Evolutionary conservation across 768 basidiomycete genomes (phyloP), one percentile per base, ranked within the genome.

Genomic region (Lactarius quietus): DNA sequence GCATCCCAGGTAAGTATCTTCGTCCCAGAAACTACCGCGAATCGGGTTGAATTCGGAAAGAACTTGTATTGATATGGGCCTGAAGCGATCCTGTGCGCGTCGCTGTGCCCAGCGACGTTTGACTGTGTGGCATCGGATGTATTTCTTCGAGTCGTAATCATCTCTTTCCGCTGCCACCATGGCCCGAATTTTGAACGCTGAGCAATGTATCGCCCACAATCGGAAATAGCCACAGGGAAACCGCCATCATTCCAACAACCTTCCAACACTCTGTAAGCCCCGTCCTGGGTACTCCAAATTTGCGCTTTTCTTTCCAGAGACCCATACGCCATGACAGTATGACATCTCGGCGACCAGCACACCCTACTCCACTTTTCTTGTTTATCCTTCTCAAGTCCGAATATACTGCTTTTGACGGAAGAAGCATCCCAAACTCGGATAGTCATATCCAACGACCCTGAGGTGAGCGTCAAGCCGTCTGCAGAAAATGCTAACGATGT

Each of bases 301-400:
- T 10, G n/a, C 43, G n/a, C 20, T 8, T 43, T 9, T 2, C 39
- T 20, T 41, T 9, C 39, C 39, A 9, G 8, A 7, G 41, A 43
- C 20, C n/a, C n/a, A n/a, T n/a, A n/a, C n/a, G 41, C 41, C 43
- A n/a, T n/a, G 43, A 45, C n/a, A 45, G 1, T 1, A 8, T 17
- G 43, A n/a, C 43, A 9, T 45, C n/a, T n/a, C 2, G 43, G 43
- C 10, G 43, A 45, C 43, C 43, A 45, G n/a, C 0, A 9, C n/a
- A 45, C 1, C 9, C 0, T 0, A n/a, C 12, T 0, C 43, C 20
- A 45, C 3, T 12, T 6, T 45, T n/a, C n/a, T 10, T n/a, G n/a
- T n/a, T n/a, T n/a, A 45, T 12, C 9, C 3, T n/a, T n/a, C n/a
- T 10, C 10, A 5, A n/a, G n/a, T n/a, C n/a, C n/a, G n/a, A n/a